These are phyloP conservation scores for Globisporangium perplexum DNA, from an alignment of 352 stramenopile genomes.

Conservation along the genomic window DNA sequence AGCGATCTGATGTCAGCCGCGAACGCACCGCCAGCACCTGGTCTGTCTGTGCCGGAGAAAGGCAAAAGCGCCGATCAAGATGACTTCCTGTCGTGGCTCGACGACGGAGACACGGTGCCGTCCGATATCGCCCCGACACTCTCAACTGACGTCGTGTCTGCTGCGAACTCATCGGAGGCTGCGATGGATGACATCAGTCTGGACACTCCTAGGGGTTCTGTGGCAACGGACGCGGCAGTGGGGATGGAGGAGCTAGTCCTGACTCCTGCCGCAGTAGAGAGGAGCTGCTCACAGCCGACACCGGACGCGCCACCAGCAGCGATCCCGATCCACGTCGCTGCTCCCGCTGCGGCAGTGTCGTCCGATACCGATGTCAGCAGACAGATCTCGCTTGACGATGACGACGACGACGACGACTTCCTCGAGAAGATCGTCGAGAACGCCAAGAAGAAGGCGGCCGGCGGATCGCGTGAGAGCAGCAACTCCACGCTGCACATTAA, in stretches of 20 bases:
- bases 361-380: not conserved
- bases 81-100: constrained; percentile 80
- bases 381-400: constrained; percentile 30
- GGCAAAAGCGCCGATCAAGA: constrained; percentile 33
- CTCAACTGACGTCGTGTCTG: not conserved
- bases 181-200: constrained; percentile 15
- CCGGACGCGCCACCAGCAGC: constrained; percentile 13
- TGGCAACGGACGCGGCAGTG: not conserved
- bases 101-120: constrained; percentile 26
- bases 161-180: not conserved
- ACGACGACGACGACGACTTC: constrained; percentile 33
- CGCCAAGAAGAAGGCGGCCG: constrained; percentile 30
- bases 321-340: constrained; percentile 7
- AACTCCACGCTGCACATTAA: constrained; percentile 57
- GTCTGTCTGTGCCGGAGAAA: constrained; percentile 18
- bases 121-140: not conserved
- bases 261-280: not conserved
- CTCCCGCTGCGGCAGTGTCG: not conserved
- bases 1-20: not conserved
- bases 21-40: not conserved
- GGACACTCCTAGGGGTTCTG: not conserved
- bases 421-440: constrained; percentile 60
- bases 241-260: too few relatives aligned
- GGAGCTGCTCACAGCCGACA: not conserved
- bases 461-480: constrained; percentile 49